Conservation (phyloP, 441 rosid species). For the Biscutella auriculata region DNA sequence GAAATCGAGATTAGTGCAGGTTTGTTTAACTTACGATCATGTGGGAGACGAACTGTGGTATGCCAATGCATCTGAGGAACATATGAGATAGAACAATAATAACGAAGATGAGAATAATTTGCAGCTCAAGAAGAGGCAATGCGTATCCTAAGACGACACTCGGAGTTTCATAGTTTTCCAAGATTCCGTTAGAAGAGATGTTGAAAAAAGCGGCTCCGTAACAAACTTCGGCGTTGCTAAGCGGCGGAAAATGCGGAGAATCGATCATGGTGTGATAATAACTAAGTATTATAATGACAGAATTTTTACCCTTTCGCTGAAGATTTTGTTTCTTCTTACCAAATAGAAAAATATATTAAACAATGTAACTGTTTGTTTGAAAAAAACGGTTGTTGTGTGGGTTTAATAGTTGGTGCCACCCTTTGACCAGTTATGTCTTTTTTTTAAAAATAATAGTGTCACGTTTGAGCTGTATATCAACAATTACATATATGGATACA, state of each 20-base stretch:
- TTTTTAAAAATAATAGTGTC: not conserved
- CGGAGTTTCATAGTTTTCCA: not conserved
- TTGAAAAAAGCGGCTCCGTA: constrained; percentile 4
- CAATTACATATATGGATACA: not conserved
- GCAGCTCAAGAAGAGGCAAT: constrained; percentile 24
- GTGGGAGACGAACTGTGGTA: constrained; percentile 17
- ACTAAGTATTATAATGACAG: too few species aligned
- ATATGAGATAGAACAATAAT: not conserved
- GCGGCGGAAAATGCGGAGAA: not conserved
- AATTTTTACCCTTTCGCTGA: not conserved
- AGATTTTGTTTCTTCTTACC: not conserved
- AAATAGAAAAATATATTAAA: not conserved
- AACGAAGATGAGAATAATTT: constrained; percentile 10
- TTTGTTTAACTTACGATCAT: constrained; percentile 14
- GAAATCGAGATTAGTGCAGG: not conserved
- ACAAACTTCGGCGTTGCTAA: not conserved
- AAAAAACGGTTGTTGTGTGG: not conserved
- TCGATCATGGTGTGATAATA: constrained; percentile 6
- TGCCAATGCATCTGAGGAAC: constrained; percentile 17
- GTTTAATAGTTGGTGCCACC: not conserved
- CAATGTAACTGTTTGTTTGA: not conserved
- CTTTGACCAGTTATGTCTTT: constrained; percentile 2
- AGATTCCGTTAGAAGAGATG: constrained; percentile 17
- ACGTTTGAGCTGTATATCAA: not conserved
- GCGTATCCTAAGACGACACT: constrained; percentile 12